Percentiles rank a stretch among this genome's conserved stretches.
phyloP scores from a whole-genome alignment of 2,329 filamentous ascomycete species.

The Phaeosphaeria sp. region DNA sequence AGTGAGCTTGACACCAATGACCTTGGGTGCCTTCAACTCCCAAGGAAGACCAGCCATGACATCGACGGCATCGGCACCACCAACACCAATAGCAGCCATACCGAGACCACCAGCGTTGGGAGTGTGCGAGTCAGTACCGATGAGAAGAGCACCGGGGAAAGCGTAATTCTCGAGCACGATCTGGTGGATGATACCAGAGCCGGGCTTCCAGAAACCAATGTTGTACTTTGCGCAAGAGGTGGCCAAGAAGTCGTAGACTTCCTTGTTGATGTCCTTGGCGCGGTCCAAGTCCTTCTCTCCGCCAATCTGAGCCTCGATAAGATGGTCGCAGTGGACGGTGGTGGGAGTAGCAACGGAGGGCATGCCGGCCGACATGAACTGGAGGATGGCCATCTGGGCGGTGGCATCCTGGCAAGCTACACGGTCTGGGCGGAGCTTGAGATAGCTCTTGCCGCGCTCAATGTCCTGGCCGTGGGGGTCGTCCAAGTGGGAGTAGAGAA shows the following conservation, averaged over 20 bases:
- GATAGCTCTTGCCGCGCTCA: slow-evolving; percentile 92
- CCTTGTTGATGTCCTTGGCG: slow-evolving; percentile 94
- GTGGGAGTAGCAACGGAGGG: slow-evolving; percentile 90
- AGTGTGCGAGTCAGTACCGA: slow-evolving; percentile 97
- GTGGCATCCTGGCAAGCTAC: slow-evolving; percentile 99
- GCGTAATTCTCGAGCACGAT: slow-evolving; percentile 98
- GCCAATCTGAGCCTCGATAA: slow-evolving; percentile 97
- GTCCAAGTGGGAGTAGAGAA: slow-evolving; percentile 98
- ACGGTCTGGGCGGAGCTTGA: slow-evolving; percentile 95
- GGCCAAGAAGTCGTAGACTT: slow-evolving; percentile 97
- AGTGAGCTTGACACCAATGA: slow-evolving; percentile 95
- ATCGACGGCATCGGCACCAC: slow-evolving; percentile 97
- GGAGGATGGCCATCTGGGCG: slow-evolving; percentile 98
- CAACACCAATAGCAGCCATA: slow-evolving; percentile 94
- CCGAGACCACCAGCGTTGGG: slow-evolving; percentile 96
- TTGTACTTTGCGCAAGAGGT: slow-evolving; percentile 98
- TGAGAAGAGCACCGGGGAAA: slow-evolving; percentile 97
- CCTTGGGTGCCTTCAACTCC: slow-evolving; percentile 97
- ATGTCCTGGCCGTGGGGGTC: slow-evolving; percentile 96
- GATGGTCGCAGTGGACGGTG: slow-evolving; percentile 98
- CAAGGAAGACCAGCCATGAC: slow-evolving; percentile 97
- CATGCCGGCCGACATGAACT: slow-evolving; percentile 99
- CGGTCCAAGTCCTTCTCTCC: slow-evolving; percentile 92
- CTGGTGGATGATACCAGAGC: slow-evolving; percentile 99
- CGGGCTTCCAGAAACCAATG: slow-evolving; percentile 99